phyloP scores from a whole-genome alignment of 495 filamentous ascomycete species.

The Xylaria grammica region DNA sequence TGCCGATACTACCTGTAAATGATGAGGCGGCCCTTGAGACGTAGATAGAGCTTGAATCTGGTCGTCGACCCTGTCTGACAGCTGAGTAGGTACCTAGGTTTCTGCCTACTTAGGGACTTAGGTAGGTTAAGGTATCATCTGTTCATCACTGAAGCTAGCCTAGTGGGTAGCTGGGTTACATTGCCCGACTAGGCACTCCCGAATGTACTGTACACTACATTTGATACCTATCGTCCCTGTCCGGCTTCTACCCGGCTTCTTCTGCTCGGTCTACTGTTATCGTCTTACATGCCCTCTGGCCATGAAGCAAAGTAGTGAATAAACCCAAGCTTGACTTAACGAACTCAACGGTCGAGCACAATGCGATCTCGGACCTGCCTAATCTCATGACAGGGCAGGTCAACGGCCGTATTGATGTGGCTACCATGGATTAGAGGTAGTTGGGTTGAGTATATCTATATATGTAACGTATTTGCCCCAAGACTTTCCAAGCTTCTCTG shows the following conservation, averaged over 20 bases:
- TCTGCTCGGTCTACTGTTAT: too few relatives aligned
- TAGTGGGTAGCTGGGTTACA: background rate
- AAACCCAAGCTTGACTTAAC: background rate
- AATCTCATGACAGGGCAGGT: background rate
- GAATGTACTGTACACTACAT: too few relatives aligned
- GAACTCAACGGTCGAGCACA: background rate
- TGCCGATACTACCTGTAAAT: too few relatives aligned
- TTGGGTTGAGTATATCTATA: background rate
- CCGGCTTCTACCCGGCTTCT: too few relatives aligned
- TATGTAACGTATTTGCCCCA: background rate
- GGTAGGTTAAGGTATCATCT: too few relatives aligned
- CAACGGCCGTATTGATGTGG: background rate
- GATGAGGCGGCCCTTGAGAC: too few relatives aligned
- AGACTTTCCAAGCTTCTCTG: background rate
- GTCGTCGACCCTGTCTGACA: too few relatives aligned
- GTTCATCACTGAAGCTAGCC: too few relatives aligned
- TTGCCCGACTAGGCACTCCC: slow-evolving; percentile 9
- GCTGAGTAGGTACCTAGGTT: too few relatives aligned
- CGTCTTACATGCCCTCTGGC: background rate
- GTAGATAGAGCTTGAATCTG: too few relatives aligned
- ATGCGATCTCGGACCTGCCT: slow-evolving; percentile 9
- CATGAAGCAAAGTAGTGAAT: background rate
- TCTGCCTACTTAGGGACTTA: too few relatives aligned
- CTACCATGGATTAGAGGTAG: background rate
- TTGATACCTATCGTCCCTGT: too few relatives aligned